Evolutionary conservation across 768 basidiomycete species (phyloP), one percentile per base, ranked within the genome.

Genomic region (Mycena metata): DNA sequence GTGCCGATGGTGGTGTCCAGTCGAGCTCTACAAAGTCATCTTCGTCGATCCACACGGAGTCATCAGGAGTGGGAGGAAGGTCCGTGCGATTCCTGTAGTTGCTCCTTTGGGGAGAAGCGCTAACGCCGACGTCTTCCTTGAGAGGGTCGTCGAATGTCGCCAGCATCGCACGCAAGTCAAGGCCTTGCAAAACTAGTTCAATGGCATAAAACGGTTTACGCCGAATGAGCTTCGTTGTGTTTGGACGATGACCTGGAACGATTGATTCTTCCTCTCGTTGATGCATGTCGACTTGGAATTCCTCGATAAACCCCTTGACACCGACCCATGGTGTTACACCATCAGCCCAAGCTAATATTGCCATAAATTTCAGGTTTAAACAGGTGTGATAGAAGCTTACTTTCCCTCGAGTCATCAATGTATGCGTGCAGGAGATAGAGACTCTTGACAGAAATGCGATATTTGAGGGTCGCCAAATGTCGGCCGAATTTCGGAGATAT

Each of bases 401-500:
- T 85, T 66, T 94, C 90, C 76, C 88, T 81, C 0, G 88, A 87
- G 63, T 95, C 90, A 74, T 96, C 93, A 13, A 91, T 86, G 78
- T 98, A 98, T 17, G 89, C 89, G 76, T 98, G 96, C 65, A 93
- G 90, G 70, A 98, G 86, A 78, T 89, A 95, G 10, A 99, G 78
- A 36, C 89, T 86, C n/a, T 89, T 86, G 12, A 98, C 81, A 19
- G 88, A 84, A 66, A 96, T 87, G 36, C 92, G 89, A 78, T 98
- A 98, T 79, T 98, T 98, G 77, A 99, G 81, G 3, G 96, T 98
- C 15, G 93, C 96, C 24, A 96, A 81, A 77, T 96, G 94, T 42
- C 91, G 88, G 42, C 94, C 90, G 74, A 98, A 90, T 80, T 98
- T 98, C 15, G 93, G 94, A 0, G 95, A 92, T 15, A 90, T 84